phyloP scores from a whole-genome alignment of 768 basidiomycete species.

The Agaricus subrufescens region DNA sequence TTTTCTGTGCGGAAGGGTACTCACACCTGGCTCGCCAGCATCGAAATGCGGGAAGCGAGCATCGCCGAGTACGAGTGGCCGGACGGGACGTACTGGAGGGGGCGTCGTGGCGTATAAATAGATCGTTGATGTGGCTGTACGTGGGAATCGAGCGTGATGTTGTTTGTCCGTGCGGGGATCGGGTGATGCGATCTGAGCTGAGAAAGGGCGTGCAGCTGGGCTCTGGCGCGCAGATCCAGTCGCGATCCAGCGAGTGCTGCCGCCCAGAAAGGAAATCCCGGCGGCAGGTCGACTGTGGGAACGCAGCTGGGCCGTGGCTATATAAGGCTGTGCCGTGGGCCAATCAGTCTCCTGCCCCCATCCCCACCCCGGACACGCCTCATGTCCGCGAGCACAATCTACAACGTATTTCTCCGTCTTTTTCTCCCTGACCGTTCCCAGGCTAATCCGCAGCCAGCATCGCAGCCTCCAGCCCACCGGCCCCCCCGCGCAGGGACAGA shows the following conservation, averaged over 20 bases:
- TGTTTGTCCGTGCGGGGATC: background rate
- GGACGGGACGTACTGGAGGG: slow-evolving; percentile 75
- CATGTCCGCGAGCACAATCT: slow-evolving; percentile 8
- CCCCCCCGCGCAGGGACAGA: slow-evolving; percentile 5
- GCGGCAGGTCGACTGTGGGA: slow-evolving; percentile 10
- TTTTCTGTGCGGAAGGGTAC: background rate
- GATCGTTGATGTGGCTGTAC: slow-evolving; percentile 8
- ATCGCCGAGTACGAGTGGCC: slow-evolving; percentile 87
- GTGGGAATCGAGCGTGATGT: background rate
- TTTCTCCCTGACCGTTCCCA: background rate
- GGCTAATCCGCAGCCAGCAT: background rate
- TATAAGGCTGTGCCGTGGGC: slow-evolving; percentile 7
- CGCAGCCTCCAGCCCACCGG: slow-evolving; percentile 11
- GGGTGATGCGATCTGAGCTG: slow-evolving; percentile 4
- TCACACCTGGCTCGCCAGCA: slow-evolving; percentile 38
- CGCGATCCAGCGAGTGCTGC: no score
- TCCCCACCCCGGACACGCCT: background rate
- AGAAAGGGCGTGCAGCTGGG: no score
- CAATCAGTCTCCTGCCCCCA: background rate
- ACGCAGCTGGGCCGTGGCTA: slow-evolving; percentile 1
- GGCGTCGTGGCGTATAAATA: slow-evolving; percentile 15
- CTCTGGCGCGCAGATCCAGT: no score
- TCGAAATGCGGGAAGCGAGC: slow-evolving; percentile 81
- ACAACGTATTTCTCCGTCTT: slow-evolving; percentile 1
- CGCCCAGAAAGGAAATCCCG: background rate